phyloP scores from a whole-genome alignment of 164 flowering plant species.

The Stephania japonica region DNA sequence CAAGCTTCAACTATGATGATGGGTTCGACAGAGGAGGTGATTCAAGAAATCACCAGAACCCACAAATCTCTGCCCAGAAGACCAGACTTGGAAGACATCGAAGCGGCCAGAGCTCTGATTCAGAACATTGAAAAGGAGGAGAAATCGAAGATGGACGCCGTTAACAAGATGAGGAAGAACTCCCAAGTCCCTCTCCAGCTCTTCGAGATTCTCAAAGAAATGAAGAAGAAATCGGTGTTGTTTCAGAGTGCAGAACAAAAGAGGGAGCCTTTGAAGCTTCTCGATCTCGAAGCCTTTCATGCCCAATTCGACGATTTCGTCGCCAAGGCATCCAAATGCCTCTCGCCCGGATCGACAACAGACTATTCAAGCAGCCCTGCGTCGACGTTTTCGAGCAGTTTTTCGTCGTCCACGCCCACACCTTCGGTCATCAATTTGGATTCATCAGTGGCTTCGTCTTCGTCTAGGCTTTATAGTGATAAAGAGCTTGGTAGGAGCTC shows the following conservation, averaged over 20 bases:
- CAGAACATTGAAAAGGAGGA: conserved; percentile 61
- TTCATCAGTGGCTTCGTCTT: conserved; percentile 9
- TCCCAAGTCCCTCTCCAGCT: conserved; percentile 36
- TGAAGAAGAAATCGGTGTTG: conserved; percentile 29
- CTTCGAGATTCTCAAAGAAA: conserved; percentile 36
- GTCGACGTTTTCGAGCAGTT: conserved; percentile 6
- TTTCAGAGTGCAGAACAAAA: conserved; percentile 38
- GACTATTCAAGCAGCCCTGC: conserved; percentile 15
- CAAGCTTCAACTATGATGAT: conserved; percentile 3
- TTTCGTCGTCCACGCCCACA: conserved; percentile 10
- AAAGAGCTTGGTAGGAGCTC: conserved; percentile 18
- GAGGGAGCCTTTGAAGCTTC: conserved; percentile 36
- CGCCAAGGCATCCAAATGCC: conserved; percentile 49
- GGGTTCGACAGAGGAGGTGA: conserved; percentile 34
- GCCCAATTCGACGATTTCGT: conserved; percentile 37
- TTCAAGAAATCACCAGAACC: conserved; percentile 58
- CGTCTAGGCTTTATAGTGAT: conserved; percentile 9
- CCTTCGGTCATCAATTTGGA: conserved; percentile 12
- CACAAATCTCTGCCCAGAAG: conserved; percentile 64
- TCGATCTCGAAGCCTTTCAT: conserved; percentile 39
- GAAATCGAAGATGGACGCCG: conserved; percentile 40
- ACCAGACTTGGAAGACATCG: conserved; percentile 58
- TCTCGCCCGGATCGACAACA: conserved; percentile 21
- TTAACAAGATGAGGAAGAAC: conserved; percentile 27
- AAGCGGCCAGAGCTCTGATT: conserved; percentile 50